Evolutionary conservation across 768 basidiomycete species (phyloP), one percentile per base, ranked within the genome.

Genomic region (Phylloporus sp.): DNA sequence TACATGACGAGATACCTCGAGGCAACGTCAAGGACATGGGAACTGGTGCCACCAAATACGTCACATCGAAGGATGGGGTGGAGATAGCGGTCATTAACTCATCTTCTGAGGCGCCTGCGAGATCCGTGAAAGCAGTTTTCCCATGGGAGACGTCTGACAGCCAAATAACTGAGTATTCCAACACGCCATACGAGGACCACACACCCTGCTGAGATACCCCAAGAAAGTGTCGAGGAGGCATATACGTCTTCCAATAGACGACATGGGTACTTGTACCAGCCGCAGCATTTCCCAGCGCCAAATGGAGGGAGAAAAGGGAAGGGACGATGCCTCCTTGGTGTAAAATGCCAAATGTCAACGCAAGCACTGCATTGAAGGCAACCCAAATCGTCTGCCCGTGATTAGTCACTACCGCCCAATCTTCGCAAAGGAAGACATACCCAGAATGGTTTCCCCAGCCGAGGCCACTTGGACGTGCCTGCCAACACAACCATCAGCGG

Each of bases 321-420:
- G 67, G 73, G n/a, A 73, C 65, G n/a, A 74, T 60, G 16, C 73
- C 73, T 35, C 72, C 73, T 54, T 74, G 73, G 29, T 74, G 73
- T 27, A 73, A 49, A 40, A 74, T 6, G 13, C 72, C 73, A 38
- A 73, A 74, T 12, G 73, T 52, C 5, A 67, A n/a, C 0, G 60
- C 58, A 4, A 72, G 61, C 4, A 53, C 44, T 12, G 57, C 1
- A 35, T 75, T 75, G 18, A 62, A 64, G 18, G 48, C 41, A 36
- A 64, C 52, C 66, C 70, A 71, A 6, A 56, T 50, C 5, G 49
- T 41, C 73, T 73, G 31, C 27, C 6, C 34, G 39, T 27, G 0
- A 20, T 55, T 22, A 4, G 26, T 50, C 18, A 47, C 8, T 36
- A 41, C 16, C 7, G 4, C 42, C 1, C 27, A 0, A 34, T 12